Percentiles rank a stretch among this genome's conserved stretches.
Evolutionary conservation across 2,329 filamentous ascomycete species (phyloP).

Genomic region (Ilyonectria sp.): DNA sequence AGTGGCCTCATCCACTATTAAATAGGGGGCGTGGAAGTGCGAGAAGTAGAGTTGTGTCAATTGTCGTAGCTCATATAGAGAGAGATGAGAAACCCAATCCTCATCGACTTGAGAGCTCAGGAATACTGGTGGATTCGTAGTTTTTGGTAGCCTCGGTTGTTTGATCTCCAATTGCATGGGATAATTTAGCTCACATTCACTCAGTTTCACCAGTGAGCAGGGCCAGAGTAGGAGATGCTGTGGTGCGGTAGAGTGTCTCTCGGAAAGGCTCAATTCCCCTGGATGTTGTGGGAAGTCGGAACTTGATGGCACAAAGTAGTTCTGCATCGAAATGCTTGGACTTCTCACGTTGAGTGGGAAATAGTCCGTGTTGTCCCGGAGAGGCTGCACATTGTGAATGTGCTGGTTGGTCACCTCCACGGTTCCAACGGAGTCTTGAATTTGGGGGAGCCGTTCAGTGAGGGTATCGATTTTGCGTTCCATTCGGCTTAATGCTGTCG

Average conservation of each 20-base stretch:
- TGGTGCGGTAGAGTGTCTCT: conserved; percentile 31
- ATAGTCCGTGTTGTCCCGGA: not conserved
- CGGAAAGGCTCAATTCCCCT: conserved; percentile 26
- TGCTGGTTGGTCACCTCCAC: not conserved
- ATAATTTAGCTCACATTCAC: conserved; percentile 28
- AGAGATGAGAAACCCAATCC: conserved; percentile 32
- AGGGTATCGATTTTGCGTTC: conserved; percentile 31
- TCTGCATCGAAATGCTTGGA: conserved; percentile 15
- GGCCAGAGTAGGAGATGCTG: conserved; percentile 37
- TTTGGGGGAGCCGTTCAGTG: not conserved
- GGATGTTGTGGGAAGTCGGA: not conserved
- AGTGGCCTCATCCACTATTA: conserved; percentile 27
- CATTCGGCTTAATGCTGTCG: conserved; percentile 25
- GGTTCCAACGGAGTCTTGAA: not conserved
- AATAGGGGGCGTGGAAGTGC: conserved; percentile 32
- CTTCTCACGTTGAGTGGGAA: not conserved
- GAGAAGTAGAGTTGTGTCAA: conserved; percentile 31
- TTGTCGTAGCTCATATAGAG: conserved; percentile 23
- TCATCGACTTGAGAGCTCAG: not conserved
- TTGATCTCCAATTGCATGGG: conserved; percentile 36
- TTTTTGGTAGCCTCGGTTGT: conserved; percentile 10
- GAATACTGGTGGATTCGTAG: conserved; percentile 10
- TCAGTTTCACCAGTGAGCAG: conserved; percentile 24
- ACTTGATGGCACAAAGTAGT: conserved; percentile 23
- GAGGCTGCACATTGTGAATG: not conserved